A percentile compares a stretch with the other conserved stretches of the same genome.
These are phyloP conservation scores for grape (Vitis vinifera) DNA, from an alignment of 164 flowering plant genomes.

Conservation along the genomic window DNA sequence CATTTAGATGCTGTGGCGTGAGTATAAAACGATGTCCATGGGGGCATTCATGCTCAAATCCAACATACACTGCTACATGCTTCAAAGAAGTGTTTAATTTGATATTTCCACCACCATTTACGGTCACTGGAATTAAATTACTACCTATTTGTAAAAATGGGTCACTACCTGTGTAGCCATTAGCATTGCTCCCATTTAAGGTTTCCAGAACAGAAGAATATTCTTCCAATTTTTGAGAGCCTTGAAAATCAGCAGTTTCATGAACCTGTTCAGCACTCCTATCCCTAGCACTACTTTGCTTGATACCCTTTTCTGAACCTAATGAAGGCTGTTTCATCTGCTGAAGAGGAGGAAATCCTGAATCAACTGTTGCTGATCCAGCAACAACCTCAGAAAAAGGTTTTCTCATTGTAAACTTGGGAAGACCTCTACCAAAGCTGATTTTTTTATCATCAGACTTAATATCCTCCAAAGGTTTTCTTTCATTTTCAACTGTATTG, in stretches of 20 bases:
- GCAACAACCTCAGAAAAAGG: slow-evolving; percentile 96
- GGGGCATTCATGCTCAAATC: slow-evolving; percentile 95
- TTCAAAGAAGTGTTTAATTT: slow-evolving; percentile 34
- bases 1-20: slow-evolving; percentile 61
- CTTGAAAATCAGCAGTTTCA: slow-evolving; percentile 24
- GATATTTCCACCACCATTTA: slow-evolving; percentile 33
- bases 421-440: slow-evolving; percentile 62
- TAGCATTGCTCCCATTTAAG: slow-evolving; percentile 13
- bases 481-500: slow-evolving; percentile 26
- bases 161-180: slow-evolving; percentile 27
- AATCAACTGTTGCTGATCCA: slow-evolving; percentile 62
- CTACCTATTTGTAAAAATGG: slow-evolving; percentile 64
- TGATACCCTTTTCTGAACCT: slow-evolving; percentile 38
- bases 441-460: slow-evolving; percentile 39
- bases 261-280: slow-evolving; percentile 28
- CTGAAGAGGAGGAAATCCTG: slow-evolving; percentile 84
- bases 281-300: slow-evolving; percentile 36
- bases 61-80: slow-evolving; percentile 60
- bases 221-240: slow-evolving; percentile 30
- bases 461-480: slow-evolving; percentile 18
- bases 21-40: slow-evolving; percentile 86
- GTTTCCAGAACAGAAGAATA: slow-evolving; percentile 30
- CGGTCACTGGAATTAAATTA: slow-evolving; percentile 51
- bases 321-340: slow-evolving; percentile 42
- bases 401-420: slow-evolving; percentile 64